These are phyloP conservation scores for Cucumis cinereus DNA, from an alignment of 306 rosid genomes.

Conservation along the genomic window DNA sequence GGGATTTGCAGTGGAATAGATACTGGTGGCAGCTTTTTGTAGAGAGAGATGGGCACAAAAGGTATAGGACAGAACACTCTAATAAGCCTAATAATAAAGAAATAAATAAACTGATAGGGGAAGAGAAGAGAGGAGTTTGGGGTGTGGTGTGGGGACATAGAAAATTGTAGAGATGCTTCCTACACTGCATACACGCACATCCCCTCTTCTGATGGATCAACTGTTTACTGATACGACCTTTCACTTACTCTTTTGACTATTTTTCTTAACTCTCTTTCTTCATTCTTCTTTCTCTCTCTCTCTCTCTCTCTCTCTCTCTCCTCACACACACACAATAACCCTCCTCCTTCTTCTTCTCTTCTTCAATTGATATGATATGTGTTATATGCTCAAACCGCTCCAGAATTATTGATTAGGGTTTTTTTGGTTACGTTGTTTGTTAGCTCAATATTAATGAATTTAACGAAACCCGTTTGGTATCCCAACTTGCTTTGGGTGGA, in stretches of 20 bases:
- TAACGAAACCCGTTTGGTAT: no score
- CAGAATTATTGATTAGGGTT: not conserved
- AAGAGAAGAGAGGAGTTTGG: not conserved
- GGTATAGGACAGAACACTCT: not conserved
- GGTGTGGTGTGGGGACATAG: not conserved
- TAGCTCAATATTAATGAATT: no score
- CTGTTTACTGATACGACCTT: conserved; percentile 10
- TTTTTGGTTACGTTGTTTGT: not conserved
- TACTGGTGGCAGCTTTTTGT: conserved; percentile 11
- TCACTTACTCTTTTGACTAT: conserved; percentile 12
- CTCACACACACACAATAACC: no score
- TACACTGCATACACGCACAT: not conserved
- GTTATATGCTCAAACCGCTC: no score
- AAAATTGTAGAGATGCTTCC: conserved; percentile 7
- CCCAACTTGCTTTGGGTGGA: no score
- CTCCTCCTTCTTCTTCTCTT: not conserved
- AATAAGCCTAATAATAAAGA: not conserved
- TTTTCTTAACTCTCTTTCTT: no score
- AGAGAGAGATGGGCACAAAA: conserved; percentile 7
- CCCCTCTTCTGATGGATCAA: conserved; percentile 2
- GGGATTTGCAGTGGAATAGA: conserved; percentile 11
- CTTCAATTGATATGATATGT: not conserved
- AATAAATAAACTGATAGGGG: not conserved
- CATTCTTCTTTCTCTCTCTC: not conserved
- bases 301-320: not conserved